Base-by-base conservation (phyloP, 106 monocot genomes). In the Chionographis japonica region DNA sequence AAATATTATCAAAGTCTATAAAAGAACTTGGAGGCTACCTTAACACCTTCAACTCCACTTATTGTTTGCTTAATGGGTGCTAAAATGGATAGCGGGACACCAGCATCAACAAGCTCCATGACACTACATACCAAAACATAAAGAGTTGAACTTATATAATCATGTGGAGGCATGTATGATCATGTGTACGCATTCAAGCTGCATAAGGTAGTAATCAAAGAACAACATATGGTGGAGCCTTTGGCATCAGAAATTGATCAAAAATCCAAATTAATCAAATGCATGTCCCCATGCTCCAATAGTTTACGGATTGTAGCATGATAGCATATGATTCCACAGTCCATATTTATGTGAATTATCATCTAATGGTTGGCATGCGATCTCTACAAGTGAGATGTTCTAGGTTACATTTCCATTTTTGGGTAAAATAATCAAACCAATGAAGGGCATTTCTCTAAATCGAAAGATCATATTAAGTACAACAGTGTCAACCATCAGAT, bases 61-160 rank as follows among this genome's bases (percentile, higher is more conserved):
- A 95, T 91, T 56, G 84, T 95, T 52, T 80, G 58, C 72, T 76
- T 88, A 55, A 95, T 89, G 14, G 91, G 88, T 12, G 63, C 75
- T 65, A 95, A 76, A 63, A 77, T n/a, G 40, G 80, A 62, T 15
- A 42, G 64, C 8, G 88, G 81, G 8, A 89, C 84, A 43, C 77
- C 95, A 80, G 95, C 91, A 82, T 95, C 91, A 75, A 86, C 88
- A 60, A 95, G 68, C 67, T 95, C 95, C 75, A 86, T 70, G 59
- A 89, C 68, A 86, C 95, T 95, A 53, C 40, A 68, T 10, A 16
- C 41, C 5, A n/a, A 65, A 4, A 75, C 46, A 74, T 12, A 56
- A 60, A 46, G 42, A 42, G 16, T 20, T 40, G 68, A 58, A 20
- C 4, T 36, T 27, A 66, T 2, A 50, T 11, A 46, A 27, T 36